phyloP scores from a whole-genome alignment of 1,284 basidiomycete species.

The Leccinum solheimii region DNA sequence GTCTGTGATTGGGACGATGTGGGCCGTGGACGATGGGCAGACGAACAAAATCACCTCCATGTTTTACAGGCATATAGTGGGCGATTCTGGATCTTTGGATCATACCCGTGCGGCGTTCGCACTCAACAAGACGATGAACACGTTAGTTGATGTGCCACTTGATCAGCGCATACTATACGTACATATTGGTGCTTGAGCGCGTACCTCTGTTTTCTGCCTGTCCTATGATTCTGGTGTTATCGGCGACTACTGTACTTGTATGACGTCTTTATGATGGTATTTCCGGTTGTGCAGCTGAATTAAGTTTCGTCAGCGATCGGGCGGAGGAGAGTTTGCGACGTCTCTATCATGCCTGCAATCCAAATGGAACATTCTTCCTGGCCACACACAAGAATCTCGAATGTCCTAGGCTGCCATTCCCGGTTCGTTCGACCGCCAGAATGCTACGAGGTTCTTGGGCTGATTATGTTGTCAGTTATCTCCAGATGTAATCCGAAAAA shows the following conservation, averaged over 20 bases:
- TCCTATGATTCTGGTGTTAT: background rate
- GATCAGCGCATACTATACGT: background rate
- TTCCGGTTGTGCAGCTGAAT: too few species aligned
- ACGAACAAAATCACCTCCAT: background rate
- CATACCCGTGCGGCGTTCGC: background rate
- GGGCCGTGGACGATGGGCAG: background rate
- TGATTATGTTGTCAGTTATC: too few species aligned
- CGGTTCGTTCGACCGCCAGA: too few species aligned
- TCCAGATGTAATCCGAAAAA: too few species aligned
- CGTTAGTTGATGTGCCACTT: background rate
- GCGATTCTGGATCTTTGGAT: background rate
- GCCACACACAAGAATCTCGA: too few species aligned
- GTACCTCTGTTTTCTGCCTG: background rate
- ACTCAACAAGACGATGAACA: background rate
- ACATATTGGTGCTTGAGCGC: background rate
- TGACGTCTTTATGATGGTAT: background rate
- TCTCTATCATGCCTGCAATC: too few species aligned
- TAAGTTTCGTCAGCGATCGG: too few species aligned
- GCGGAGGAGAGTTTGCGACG: too few species aligned
- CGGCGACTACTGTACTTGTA: background rate
- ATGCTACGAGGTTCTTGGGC: too few species aligned
- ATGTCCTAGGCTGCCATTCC: too few species aligned
- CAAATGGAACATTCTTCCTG: too few species aligned
- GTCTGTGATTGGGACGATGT: constrained; percentile 1
- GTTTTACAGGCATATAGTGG: background rate